A percentile compares a stretch with the other conserved stretches of the same genome.
Evolutionary conservation across 1,284 basidiomycete genomes (phyloP).

Genomic region (Neolentinus lepideus): DNA sequence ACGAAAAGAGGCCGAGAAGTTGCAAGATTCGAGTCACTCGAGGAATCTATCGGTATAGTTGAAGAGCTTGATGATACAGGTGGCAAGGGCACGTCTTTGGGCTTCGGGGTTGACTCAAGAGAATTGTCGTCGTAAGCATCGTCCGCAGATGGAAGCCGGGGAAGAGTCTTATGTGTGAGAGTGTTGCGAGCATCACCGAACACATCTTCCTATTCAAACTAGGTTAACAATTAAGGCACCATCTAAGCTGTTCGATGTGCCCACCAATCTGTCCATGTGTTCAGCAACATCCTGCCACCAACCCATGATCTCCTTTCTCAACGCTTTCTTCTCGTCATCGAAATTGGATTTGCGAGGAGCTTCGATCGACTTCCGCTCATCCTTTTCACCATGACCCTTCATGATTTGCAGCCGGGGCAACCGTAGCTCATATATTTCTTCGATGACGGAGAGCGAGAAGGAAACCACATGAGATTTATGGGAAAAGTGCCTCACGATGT

Average conservation of each 20-base stretch:
- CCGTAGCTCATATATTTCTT: constrained; percentile 53
- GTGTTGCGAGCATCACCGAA: constrained; percentile 23
- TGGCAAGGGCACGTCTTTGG: constrained; percentile 9
- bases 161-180: constrained; percentile 36
- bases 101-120: constrained; percentile 12
- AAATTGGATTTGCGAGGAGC: neutral
- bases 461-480: constrained; percentile 31
- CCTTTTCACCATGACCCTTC: constrained; percentile 23
- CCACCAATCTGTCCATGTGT: constrained; percentile 51
- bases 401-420: constrained; percentile 54
- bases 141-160: constrained; percentile 48
- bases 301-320: constrained; percentile 50
- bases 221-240: constrained; percentile 4
- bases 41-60: neutral
- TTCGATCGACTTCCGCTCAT: constrained; percentile 4
- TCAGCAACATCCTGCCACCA: constrained; percentile 63
- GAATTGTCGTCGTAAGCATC: constrained; percentile 33
- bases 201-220: constrained; percentile 34
- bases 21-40: neutral
- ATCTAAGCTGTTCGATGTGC: constrained; percentile 14
- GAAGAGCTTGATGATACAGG: neutral
- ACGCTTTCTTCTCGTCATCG: constrained; percentile 35
- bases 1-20: neutral
- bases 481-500: constrained; percentile 48
- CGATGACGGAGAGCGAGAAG: constrained; percentile 37